These are phyloP conservation scores for Lathyrus aphaca DNA, from an alignment of 306 rosid species.

Conservation along the genomic window DNA sequence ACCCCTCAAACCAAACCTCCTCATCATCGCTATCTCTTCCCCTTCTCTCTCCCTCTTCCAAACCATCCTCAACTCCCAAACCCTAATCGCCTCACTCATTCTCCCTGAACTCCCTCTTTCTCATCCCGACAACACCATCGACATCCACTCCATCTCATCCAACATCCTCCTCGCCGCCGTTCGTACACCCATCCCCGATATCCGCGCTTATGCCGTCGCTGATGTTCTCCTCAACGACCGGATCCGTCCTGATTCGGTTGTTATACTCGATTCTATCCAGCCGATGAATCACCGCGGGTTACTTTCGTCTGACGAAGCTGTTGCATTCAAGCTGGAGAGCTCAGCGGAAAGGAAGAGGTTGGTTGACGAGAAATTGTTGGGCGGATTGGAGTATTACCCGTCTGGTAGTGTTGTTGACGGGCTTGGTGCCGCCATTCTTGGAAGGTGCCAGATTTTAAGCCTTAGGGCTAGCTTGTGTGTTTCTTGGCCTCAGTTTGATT, in stretches of 20 bases:
- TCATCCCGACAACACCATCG: slow-evolving; percentile 47
- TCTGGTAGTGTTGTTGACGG: slow-evolving; percentile 90
- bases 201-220: slow-evolving; percentile 60
- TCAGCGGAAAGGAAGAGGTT: slow-evolving; percentile 52
- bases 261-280: slow-evolving; percentile 61
- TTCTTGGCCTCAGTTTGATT: slow-evolving; percentile 79
- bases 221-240: slow-evolving; percentile 45
- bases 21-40: slow-evolving; percentile 67
- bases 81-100: slow-evolving; percentile 63
- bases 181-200: slow-evolving; percentile 47
- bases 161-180: slow-evolving; percentile 51
- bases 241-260: slow-evolving; percentile 54
- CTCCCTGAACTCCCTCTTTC: slow-evolving; percentile 74
- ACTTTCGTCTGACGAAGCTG: slow-evolving; percentile 56
- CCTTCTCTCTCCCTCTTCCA: slow-evolving; percentile 66
- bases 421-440: slow-evolving; percentile 70
- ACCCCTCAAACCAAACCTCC: slow-evolving; percentile 70
- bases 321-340: slow-evolving; percentile 77
- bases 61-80: slow-evolving; percentile 35
- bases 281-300: slow-evolving; percentile 59
- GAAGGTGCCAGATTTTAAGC: slow-evolving; percentile 58
- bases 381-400: slow-evolving; percentile 60
- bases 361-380: slow-evolving; percentile 38
- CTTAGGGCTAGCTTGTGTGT: slow-evolving; percentile 67
- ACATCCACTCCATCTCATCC: slow-evolving; percentile 49